These are phyloP conservation scores for Akanthomyces uredinophilus DNA, from an alignment of 2,329 filamentous ascomycete species.

Conservation along the genomic window DNA sequence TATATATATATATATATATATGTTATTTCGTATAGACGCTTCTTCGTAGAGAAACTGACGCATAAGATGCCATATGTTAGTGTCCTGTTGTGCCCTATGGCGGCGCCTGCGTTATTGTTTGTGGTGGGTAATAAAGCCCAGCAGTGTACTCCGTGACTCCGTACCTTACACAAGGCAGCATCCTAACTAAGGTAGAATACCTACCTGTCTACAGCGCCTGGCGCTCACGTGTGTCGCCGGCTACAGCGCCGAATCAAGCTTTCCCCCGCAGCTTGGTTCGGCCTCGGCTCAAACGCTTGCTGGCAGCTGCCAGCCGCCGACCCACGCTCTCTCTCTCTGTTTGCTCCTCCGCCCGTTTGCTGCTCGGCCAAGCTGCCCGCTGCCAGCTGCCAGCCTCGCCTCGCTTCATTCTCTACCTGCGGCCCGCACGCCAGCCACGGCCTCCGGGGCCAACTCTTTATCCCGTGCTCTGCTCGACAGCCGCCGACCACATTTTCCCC, in stretches of 20 bases:
- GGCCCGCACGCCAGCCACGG: constrained; percentile 4
- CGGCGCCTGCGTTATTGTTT: no score
- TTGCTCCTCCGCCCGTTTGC: background rate
- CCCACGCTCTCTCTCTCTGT: background rate
- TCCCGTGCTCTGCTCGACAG: background rate
- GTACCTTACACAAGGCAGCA: no score
- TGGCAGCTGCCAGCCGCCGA: background rate
- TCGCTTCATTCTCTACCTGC: background rate
- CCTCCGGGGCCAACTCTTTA: constrained; percentile 5
- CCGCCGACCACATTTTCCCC: background rate
- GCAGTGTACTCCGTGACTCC: no score
- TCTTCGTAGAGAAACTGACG: no score
- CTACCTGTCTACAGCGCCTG: background rate
- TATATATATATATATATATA: no score
- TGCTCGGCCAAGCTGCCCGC: background rate
- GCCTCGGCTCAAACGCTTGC: constrained; percentile 4
- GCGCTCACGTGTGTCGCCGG: constrained; percentile 2
- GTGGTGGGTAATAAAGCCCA: no score
- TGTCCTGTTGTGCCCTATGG: no score
- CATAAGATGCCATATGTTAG: no score
- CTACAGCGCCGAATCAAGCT: background rate
- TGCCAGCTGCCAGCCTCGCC: background rate
- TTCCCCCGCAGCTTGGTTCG: constrained; percentile 2
- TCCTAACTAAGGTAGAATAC: no score
- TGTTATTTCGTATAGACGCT: no score